phyloP scores from a whole-genome alignment of 2,329 filamentous ascomycete species.

The Trichoderma brevicompactum region DNA sequence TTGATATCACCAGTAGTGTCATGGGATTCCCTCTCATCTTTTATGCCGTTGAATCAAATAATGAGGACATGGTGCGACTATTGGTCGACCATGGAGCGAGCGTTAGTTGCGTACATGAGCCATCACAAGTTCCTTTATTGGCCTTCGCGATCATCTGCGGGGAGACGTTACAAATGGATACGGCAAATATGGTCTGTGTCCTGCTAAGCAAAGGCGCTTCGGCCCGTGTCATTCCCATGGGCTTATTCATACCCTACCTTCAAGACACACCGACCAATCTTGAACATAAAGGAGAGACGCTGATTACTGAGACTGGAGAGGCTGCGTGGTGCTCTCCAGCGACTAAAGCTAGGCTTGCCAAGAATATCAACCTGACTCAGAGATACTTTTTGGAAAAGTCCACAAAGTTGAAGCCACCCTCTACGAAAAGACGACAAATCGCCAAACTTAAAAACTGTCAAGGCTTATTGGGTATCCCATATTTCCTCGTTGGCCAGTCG shows the following conservation, averaged over 20 bases:
- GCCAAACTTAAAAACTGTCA: conserved; percentile 34
- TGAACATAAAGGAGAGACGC: neutral
- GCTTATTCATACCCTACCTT: conserved; percentile 10
- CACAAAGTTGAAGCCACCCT: conserved; percentile 33
- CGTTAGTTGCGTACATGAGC: neutral
- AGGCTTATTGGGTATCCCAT: conserved; percentile 40
- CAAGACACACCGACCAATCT: neutral
- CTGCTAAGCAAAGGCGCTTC: conserved; percentile 26
- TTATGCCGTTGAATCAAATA: conserved; percentile 21
- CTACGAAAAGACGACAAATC: conserved; percentile 36
- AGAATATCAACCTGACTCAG: conserved; percentile 39
- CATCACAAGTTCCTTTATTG: neutral
- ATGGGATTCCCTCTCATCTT: conserved; percentile 19
- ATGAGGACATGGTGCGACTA: conserved; percentile 24
- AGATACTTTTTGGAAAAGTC: conserved; percentile 41
- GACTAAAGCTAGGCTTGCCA: conserved; percentile 34
- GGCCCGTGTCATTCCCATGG: neutral
- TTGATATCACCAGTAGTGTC: conserved; percentile 11
- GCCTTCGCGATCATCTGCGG: conserved; percentile 26
- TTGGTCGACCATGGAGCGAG: conserved; percentile 10
- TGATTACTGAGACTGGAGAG: neutral
- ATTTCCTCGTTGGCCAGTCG: conserved; percentile 44
- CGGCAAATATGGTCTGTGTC: conserved; percentile 22
- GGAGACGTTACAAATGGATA: conserved; percentile 14
- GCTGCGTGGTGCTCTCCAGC: conserved; percentile 35